Evolutionary conservation across 306 rosid species (phyloP).

Genomic region (Ceratonia siliqua): DNA sequence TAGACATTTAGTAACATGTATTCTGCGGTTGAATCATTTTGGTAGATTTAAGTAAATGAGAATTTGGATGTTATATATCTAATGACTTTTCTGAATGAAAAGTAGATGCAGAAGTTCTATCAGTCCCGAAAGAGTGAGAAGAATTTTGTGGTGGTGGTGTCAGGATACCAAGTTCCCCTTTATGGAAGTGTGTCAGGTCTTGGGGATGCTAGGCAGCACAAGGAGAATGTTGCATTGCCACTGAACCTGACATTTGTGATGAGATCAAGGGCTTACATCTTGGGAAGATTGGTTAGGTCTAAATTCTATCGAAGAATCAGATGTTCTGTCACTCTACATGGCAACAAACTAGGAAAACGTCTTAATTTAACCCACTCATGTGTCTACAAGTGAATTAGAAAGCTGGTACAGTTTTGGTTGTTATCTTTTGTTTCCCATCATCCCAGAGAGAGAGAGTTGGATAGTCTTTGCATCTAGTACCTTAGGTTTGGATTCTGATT

Average conservation of each 20-base stretch:
- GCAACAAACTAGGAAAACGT: conserved; percentile 65
- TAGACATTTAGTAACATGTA: neutral
- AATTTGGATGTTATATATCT: neutral
- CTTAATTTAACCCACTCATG: conserved; percentile 60
- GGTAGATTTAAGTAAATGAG: neutral
- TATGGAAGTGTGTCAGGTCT: conserved; percentile 72
- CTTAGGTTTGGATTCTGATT: neutral
- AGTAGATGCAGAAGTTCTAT: conserved; percentile 65
- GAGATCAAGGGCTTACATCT: conserved; percentile 82
- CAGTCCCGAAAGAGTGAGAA: conserved; percentile 61
- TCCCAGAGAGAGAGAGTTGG: neutral
- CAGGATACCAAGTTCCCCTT: conserved; percentile 71
- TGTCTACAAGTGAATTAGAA: conserved; percentile 45
- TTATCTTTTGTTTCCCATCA: neutral
- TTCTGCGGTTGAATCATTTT: neutral
- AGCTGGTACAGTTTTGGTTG: neutral
- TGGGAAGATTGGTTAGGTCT: conserved; percentile 79
- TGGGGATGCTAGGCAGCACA: conserved; percentile 32
- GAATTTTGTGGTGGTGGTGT: conserved; percentile 49
- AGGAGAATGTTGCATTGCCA: conserved; percentile 51
- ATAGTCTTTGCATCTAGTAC: too few relatives aligned
- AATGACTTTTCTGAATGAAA: neutral
- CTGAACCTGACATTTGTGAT: conserved; percentile 71
- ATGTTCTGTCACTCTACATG: conserved; percentile 69
- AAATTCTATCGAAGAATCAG: conserved; percentile 62